Base-by-base conservation (phyloP, 768 basidiomycete genomes). In the Termitomyces sp. region DNA sequence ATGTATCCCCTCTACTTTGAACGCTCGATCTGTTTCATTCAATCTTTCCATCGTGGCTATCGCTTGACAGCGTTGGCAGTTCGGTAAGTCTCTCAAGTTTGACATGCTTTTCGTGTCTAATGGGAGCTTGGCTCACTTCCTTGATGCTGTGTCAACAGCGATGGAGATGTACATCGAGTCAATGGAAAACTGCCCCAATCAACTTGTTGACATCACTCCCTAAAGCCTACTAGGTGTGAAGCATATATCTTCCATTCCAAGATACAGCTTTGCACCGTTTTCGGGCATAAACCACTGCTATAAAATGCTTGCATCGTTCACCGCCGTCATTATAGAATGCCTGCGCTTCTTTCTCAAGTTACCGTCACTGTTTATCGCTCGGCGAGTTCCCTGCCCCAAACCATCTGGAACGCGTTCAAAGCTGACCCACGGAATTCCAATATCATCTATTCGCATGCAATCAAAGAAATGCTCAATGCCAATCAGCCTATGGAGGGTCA, bases 351-450 rank as follows among this genome's bases (percentile, higher is more conserved):
- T 42, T 35, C 37, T 4, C 29, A 47, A 21, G 29, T 42, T 16
- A 41, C 31, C 37, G 35, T 46, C 8, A 31, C 32, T n/a, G 50
- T 54, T 34, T 72, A 70, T 54, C 34, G 21, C 32, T 66, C 68
- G n/a, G 66, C 77, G 3, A 48, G 42, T 3, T 56, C 62, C 23
- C 63, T 80, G 14, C 75, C 77, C 5, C 17, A 37, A 3, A 27
- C 51, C 4, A 65, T 78, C 5, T 73, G 70, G 70, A 63, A 62
- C 6, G 59, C 62, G 16, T 65, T 78, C 37, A 57, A 53, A 12
- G 49, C 40, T 1, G 61, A 72, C 16, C 69, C 74, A 9, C 63
- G 64, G 5, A 63, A 67, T 23, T 68, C 65, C 14, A 71, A 71
- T 51, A 63, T 68, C 25, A 59, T 69, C 6, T 62, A 62, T n/a